These are phyloP conservation scores for Hypoxylon perforatum DNA, from an alignment of 495 filamentous ascomycete genomes.

Conservation along the genomic window DNA sequence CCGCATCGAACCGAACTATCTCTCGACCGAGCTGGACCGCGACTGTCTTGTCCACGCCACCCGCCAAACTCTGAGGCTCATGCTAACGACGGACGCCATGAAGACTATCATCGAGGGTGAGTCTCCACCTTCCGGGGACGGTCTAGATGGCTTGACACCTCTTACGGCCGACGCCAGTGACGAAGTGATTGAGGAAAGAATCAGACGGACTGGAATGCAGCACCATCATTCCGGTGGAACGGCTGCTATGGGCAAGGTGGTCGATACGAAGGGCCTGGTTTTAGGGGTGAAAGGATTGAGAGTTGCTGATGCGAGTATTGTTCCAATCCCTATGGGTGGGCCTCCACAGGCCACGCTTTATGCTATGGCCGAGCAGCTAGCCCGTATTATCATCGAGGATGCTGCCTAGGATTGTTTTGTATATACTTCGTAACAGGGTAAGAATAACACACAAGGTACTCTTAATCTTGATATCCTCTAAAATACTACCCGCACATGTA, in stretches of 20 bases:
- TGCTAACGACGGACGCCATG: slow-evolving; percentile 11
- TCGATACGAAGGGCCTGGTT: slow-evolving; percentile 62
- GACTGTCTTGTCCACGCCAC: slow-evolving; percentile 27
- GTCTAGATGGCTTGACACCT: slow-evolving; percentile 15
- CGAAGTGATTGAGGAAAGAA: slow-evolving; percentile 23
- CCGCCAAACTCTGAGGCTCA: slow-evolving; percentile 6
- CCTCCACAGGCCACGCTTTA: slow-evolving; percentile 33
- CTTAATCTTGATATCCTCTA: neutral
- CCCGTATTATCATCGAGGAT: slow-evolving; percentile 24
- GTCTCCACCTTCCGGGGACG: slow-evolving; percentile 23
- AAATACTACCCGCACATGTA: neutral
- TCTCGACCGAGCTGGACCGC: slow-evolving; percentile 23
- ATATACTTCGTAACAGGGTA: no score
- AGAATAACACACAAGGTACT: neutral
- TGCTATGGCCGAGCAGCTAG: slow-evolving; percentile 33
- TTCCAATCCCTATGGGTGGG: slow-evolving; percentile 49
- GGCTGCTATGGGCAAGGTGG: slow-evolving; percentile 63
- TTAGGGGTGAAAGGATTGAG: slow-evolving; percentile 62
- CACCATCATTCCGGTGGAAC: slow-evolving; percentile 61
- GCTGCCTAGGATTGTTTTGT: no score
- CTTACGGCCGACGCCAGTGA: slow-evolving; percentile 28
- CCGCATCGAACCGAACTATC: slow-evolving; percentile 15
- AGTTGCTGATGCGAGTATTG: slow-evolving; percentile 68
- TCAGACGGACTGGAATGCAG: slow-evolving; percentile 27
- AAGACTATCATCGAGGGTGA: slow-evolving; percentile 27